Base-by-base conservation (phyloP, 768 basidiomycete genomes). In the Guyanaporus albipodus region DNA sequence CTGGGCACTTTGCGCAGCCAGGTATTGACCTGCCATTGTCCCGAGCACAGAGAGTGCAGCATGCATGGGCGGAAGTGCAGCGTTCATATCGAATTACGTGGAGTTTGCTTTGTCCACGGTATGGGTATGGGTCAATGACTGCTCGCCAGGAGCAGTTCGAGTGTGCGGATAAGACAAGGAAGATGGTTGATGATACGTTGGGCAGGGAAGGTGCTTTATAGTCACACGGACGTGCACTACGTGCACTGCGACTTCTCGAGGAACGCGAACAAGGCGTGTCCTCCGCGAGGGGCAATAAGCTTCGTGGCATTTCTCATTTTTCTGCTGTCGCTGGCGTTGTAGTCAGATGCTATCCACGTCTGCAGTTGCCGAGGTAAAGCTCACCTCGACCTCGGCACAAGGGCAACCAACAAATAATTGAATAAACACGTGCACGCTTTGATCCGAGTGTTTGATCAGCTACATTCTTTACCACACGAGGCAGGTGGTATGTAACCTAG, bases 91-190 rank as follows among this genome's bases (percentile, higher is more conserved):
- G 53, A 43, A 39, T 57, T 31, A 48, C 46, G 17, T 23, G 26
- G 32, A 26, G 11, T 24, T n/a, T 22, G 52, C 45, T 46, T 55
- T 43, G 45, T 50, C 23, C 37, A 36, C 46, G 37, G 22, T 26
- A 45, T n/a, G 34, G 28, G 28, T 49, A 49, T 48, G 48, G 35
- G 48, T 54, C 32, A 48, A 32, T 9, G 43, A 42, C 56, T 40
- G 52, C 60, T 68, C 64, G 49, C 64, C 64, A 50, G 67, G 65
- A 68, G 60, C 55, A 36, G 41, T 27, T 58, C 12, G 38, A 56
- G 40, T 46, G 8, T 47, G 57, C 36, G 65, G 62, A 67, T 57
- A 73, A 61, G 78, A 64, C 61, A 54, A 75, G 76, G 50, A 75
- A 74, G 66, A 72, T 75, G 57, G 61, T 67, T 51, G 42, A 40